These are phyloP conservation scores for Hygrocybe punicea DNA, from an alignment of 768 basidiomycete genomes.

Conservation along the genomic window DNA sequence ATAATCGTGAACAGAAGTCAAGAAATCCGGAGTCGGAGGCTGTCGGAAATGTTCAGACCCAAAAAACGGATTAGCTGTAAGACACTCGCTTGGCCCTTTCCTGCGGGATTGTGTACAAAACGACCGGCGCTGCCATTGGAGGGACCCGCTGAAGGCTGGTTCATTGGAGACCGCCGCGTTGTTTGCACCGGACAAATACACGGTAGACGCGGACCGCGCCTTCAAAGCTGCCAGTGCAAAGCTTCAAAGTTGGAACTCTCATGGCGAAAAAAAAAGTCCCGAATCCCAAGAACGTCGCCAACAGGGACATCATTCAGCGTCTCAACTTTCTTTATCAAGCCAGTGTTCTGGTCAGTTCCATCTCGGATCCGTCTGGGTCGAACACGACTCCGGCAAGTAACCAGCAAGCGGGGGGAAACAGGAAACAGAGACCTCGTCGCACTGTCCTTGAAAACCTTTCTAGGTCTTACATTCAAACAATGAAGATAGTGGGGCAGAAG, in stretches of 20 bases:
- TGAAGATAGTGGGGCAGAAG: constrained; percentile 72
- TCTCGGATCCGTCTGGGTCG: constrained; percentile 1
- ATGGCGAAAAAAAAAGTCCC: constrained; percentile 73
- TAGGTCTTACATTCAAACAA: constrained; percentile 57
- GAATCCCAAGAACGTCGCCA: constrained; percentile 54
- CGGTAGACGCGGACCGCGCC: too few species aligned
- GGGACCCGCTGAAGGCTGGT: constrained; percentile 39
- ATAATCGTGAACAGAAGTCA: background rate
- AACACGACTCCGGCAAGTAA: constrained; percentile 1
- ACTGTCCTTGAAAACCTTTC: constrained; percentile 47
- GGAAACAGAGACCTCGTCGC: constrained; percentile 19
- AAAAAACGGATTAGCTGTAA: background rate
- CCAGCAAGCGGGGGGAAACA: constrained; percentile 18
- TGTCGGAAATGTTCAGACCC: background rate
- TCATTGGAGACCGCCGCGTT: too few species aligned
- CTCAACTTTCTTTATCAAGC: constrained; percentile 87
- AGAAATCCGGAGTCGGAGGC: background rate
- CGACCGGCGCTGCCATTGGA: constrained; percentile 17
- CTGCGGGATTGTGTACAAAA: background rate
- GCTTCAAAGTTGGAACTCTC: background rate
- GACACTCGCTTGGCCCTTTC: background rate
- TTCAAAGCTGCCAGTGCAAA: too few species aligned
- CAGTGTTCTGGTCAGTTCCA: constrained; percentile 49
- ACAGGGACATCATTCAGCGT: constrained; percentile 76
- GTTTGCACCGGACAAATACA: too few species aligned